phyloP scores from a whole-genome alignment of 768 basidiomycete genomes.

The Mrakia blollopis region DNA sequence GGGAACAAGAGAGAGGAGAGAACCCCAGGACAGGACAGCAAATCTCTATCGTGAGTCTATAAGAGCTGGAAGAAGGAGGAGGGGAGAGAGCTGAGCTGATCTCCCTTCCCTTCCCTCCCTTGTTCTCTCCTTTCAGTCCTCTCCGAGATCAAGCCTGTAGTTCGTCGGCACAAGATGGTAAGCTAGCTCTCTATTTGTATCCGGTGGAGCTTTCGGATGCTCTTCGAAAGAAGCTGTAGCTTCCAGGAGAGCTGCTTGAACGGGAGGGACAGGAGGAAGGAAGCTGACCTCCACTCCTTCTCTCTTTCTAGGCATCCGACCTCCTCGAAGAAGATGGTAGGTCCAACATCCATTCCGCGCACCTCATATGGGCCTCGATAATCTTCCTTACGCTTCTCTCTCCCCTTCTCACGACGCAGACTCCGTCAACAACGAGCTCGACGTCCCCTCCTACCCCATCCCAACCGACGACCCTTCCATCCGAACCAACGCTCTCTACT shows the following conservation, averaged over 20 bases:
- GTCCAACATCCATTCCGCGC: not conserved
- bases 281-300: not conserved
- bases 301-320: not conserved
- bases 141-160: not conserved
- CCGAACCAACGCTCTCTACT: constrained; percentile 21
- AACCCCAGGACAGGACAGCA: not conserved
- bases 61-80: not conserved
- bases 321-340: not conserved
- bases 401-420: not conserved
- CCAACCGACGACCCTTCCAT: constrained; percentile 18
- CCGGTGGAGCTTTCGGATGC: not conserved
- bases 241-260: not conserved
- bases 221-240: too few species aligned
- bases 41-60: constrained; percentile 11
- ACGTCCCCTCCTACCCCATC: not conserved
- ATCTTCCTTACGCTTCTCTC: not conserved
- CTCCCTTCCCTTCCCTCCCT: not conserved
- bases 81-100: not conserved
- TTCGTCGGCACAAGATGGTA: constrained; percentile 5
- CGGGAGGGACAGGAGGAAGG: too few species aligned
- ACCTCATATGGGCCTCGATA: not conserved
- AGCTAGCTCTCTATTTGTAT: not conserved
- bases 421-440: not conserved
- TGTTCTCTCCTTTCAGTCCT: not conserved
- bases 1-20: not conserved